Conservation (phyloP, 1,284 basidiomycete species). For the Stygiomarasmius scandens region DNA sequence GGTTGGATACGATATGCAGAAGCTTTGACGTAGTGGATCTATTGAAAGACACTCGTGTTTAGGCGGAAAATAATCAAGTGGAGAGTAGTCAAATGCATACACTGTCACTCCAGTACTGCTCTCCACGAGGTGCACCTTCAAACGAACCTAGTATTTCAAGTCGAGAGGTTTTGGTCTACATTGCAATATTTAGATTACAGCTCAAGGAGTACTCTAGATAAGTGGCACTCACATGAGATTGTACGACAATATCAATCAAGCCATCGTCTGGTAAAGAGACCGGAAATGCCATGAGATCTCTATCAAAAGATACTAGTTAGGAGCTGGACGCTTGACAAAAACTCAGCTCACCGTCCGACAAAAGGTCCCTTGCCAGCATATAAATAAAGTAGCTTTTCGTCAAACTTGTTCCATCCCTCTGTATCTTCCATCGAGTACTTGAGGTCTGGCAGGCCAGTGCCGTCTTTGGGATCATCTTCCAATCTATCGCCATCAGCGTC, state of each 20-base stretch:
- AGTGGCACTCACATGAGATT: conserved; percentile 56
- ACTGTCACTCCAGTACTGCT: conserved; percentile 66
- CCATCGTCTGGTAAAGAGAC: conserved; percentile 81
- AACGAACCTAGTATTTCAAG: conserved; percentile 61
- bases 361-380: conserved; percentile 75
- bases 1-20: conserved; percentile 78
- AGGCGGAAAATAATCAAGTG: not conserved
- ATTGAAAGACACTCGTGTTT: no score
- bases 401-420: conserved; percentile 72
- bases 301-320: no score
- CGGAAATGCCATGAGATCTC: conserved; percentile 88
- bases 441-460: conserved; percentile 42
- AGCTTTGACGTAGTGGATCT: conserved; percentile 83
- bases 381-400: conserved; percentile 72
- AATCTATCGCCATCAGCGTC: conserved; percentile 20
- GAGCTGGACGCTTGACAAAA: no score
- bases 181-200: not conserved
- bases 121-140: conserved; percentile 70
- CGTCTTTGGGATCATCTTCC: conserved; percentile 11
- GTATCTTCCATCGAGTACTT: conserved; percentile 43
- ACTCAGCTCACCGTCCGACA: conserved; percentile 64
- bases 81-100: conserved; percentile 39
- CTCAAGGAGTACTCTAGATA: not conserved
- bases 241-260: conserved; percentile 75
- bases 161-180: conserved; percentile 50